phyloP scores from a whole-genome alignment of 2,329 filamentous ascomycete species.

The Exophiala dermatitidis region DNA sequence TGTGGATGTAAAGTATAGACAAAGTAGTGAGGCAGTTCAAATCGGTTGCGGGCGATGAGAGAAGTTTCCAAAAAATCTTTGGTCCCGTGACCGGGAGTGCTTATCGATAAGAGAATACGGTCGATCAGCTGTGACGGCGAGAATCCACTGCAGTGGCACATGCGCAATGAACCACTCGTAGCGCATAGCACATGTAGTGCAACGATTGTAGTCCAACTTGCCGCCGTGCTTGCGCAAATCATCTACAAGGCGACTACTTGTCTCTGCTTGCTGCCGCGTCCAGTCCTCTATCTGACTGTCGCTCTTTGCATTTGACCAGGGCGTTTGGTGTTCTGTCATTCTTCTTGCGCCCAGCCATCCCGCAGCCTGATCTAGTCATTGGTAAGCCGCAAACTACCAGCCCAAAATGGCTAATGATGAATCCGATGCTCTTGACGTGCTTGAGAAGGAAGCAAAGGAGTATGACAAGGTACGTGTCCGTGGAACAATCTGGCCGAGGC shows the following conservation, averaged over 20 bases:
- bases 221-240: too few species aligned
- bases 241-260: too few species aligned
- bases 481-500: not conserved
- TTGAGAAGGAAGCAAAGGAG: constrained; percentile 80
- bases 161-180: too few species aligned
- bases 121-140: not conserved
- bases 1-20: not conserved
- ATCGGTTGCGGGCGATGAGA: not conserved
- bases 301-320: not conserved
- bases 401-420: constrained; percentile 53
- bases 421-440: constrained; percentile 67
- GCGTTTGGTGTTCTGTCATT: not conserved
- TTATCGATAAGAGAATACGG: not conserved
- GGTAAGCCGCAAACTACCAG: constrained; percentile 26
- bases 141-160: too few species aligned
- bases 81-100: constrained; percentile 1
- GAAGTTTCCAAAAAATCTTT: constrained; percentile 3
- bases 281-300: not conserved
- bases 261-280: too few species aligned
- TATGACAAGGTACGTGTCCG: constrained; percentile 67
- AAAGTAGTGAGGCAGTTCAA: not conserved
- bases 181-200: too few species aligned
- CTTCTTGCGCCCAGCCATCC: not conserved
- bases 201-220: too few species aligned
- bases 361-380: constrained; percentile 7